Evolutionary conservation across 208 protist species (phyloP).

Genomic region (Balamuthia mandrillaris): DNA sequence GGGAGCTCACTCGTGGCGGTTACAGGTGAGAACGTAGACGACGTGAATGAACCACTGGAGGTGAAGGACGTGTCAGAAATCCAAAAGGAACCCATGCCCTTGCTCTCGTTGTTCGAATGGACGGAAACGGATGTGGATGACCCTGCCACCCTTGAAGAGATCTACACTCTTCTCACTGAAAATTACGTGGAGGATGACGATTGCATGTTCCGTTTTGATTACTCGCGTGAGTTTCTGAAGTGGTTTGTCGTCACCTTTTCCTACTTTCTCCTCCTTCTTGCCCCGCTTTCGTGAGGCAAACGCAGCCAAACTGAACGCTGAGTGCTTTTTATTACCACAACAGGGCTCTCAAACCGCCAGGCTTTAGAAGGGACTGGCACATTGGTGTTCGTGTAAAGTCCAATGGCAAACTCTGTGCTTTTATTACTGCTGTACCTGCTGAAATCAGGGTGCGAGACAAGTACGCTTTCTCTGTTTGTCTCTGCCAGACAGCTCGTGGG

Average conservation of each 20-base stretch:
- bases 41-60: constrained; percentile 53
- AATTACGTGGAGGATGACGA: constrained; percentile 99
- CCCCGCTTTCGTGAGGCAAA: too few relatives aligned
- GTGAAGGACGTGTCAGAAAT: constrained; percentile 76
- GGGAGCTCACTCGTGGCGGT: neutral
- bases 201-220: constrained; percentile 98
- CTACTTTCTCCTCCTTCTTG: too few relatives aligned
- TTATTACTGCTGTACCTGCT: constrained; percentile 94
- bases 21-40: neutral
- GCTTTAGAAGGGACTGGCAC: constrained; percentile 91
- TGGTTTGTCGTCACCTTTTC: constrained; percentile 77
- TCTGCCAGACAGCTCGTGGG: neutral
- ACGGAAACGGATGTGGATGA: constrained; percentile 82
- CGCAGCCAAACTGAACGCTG: neutral
- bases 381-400: constrained; percentile 86
- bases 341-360: constrained; percentile 91
- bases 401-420: constrained; percentile 86
- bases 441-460: constrained; percentile 58
- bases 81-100: constrained; percentile 77
- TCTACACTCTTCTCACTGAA: constrained; percentile 92
- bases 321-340: neutral
- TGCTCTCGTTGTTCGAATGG: constrained; percentile 93
- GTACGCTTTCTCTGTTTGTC: neutral
- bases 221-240: constrained; percentile 93
- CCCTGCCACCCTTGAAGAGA: constrained; percentile 70